Conservation (phyloP, 257 asterid genomes). For the Lycium barbarum region DNA sequence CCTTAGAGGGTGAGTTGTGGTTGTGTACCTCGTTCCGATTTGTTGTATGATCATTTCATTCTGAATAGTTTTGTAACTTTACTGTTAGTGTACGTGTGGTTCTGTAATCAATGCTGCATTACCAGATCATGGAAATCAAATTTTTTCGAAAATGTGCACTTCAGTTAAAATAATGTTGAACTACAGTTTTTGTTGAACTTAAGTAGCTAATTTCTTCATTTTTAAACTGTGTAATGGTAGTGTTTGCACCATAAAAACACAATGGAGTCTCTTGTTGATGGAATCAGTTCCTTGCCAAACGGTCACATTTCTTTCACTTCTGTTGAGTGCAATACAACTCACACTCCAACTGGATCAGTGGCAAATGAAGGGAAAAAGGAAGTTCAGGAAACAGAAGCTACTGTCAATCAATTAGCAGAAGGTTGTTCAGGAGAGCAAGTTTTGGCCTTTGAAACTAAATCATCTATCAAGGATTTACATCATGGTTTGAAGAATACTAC, state of each 20-base stretch:
- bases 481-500: slow-evolving; percentile 40
- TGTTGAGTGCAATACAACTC: slow-evolving; percentile 44
- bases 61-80: not conserved
- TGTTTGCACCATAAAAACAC: slow-evolving; percentile 46
- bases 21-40: not conserved
- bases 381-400: slow-evolving; percentile 30
- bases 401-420: slow-evolving; percentile 37
- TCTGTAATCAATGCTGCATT: slow-evolving; percentile 1
- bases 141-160: not conserved
- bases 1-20: not conserved
- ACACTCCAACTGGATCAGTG: slow-evolving; percentile 30
- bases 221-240: slow-evolving; percentile 42
- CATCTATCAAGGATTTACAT: slow-evolving; percentile 38
- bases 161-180: not conserved
- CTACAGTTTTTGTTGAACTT: too few relatives aligned
- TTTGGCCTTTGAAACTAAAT: slow-evolving; percentile 29
- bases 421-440: slow-evolving; percentile 32
- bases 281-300: slow-evolving; percentile 60
- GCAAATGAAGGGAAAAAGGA: slow-evolving; percentile 39
- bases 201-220: slow-evolving; percentile 34
- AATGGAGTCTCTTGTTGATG: slow-evolving; percentile 72
- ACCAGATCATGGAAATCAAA: not conserved
- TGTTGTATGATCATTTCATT: slow-evolving; percentile 16
- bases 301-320: slow-evolving; percentile 47
- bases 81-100: not conserved